Evolutionary conservation across 345 rosid genomes (phyloP).

Genomic region (Eucalyptus regnans): DNA sequence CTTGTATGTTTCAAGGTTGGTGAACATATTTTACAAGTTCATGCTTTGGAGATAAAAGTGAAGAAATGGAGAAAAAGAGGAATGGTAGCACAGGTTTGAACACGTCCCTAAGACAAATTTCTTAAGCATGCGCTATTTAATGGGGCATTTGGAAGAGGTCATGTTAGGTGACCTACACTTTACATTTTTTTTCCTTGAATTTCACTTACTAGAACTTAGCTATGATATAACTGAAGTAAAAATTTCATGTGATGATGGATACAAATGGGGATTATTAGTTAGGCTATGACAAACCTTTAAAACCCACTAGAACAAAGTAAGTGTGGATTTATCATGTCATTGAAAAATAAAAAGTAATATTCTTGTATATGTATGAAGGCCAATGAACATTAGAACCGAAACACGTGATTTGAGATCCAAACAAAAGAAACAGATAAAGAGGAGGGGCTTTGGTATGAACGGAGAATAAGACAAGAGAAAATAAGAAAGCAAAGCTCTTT

Average conservation of each 20-base stretch:
- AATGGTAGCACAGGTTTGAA: too few relatives aligned
- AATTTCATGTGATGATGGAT: not conserved
- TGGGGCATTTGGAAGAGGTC: too few relatives aligned
- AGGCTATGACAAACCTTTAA: not conserved
- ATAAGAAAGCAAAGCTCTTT: not conserved
- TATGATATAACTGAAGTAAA: too few relatives aligned
- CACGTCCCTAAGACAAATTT: too few relatives aligned
- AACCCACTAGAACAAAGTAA: not conserved
- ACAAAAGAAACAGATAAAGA: not conserved
- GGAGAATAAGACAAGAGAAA: not conserved
- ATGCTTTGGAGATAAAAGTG: too few relatives aligned
- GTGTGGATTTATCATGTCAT: not conserved
- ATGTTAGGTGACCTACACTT: too few relatives aligned
- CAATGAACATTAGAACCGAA: not conserved
- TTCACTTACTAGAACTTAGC: too few relatives aligned
- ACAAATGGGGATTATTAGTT: not conserved
- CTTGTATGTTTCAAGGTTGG: fast-evolving
- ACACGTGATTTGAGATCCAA: not conserved
- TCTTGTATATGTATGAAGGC: not conserved
- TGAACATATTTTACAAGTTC: too few relatives aligned
- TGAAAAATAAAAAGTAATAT: not conserved
- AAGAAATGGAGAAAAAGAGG: too few relatives aligned
- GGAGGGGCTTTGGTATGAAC: not conserved
- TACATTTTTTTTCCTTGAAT: too few relatives aligned
- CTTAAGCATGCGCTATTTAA: too few relatives aligned